phyloP scores from a whole-genome alignment of 1,284 basidiomycete species.

The Hemileia vastatrix region DNA sequence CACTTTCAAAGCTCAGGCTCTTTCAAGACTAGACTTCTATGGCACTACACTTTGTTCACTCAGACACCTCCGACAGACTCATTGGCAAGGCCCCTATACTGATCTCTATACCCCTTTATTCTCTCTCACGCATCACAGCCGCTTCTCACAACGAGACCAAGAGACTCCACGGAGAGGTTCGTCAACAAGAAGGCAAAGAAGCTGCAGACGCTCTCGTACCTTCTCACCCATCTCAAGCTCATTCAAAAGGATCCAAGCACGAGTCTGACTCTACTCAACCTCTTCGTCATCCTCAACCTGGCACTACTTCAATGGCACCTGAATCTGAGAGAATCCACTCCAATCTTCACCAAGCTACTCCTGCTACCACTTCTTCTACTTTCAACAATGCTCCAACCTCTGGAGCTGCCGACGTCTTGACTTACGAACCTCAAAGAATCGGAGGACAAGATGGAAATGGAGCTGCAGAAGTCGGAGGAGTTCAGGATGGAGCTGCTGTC shows the following conservation, averaged over 20 bases:
- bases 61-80: too few species aligned
- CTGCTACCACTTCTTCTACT: too few species aligned
- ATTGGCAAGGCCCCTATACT: too few species aligned
- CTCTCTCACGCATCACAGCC: background rate
- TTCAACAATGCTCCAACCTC: too few species aligned
- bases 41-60: too few species aligned
- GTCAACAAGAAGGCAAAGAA: background rate
- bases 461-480: background rate
- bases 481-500: background rate
- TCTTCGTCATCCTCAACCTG: background rate
- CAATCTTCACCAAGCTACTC: too few species aligned
- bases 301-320: background rate
- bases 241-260: background rate
- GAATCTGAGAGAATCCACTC: too few species aligned
- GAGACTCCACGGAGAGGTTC: background rate
- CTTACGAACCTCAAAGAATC: too few species aligned
- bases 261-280: background rate
- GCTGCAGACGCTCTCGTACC: background rate
- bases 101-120: background rate
- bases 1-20: background rate
- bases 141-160: background rate
- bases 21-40: background rate
- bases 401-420: too few species aligned
- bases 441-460: background rate
- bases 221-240: background rate